These are phyloP conservation scores for Candida chauliodis DNA, from an alignment of 805 yeast species.

Conservation along the genomic window DNA sequence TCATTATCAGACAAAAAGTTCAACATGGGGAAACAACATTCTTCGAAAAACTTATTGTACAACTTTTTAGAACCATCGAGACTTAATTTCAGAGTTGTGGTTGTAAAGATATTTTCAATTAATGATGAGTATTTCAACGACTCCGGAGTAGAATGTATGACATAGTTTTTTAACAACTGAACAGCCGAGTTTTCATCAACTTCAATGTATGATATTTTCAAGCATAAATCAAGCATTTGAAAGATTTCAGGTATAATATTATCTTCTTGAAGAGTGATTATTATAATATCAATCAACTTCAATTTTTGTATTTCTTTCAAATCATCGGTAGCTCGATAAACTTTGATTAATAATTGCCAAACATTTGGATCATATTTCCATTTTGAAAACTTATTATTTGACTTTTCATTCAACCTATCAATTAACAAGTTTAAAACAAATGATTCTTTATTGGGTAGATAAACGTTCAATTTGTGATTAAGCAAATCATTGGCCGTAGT, in stretches of 20 bases:
- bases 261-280: conserved; percentile 8
- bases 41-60: conserved; percentile 23
- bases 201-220: conserved; percentile 22
- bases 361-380: conserved; percentile 42
- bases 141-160: conserved; percentile 8
- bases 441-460: conserved; percentile 51
- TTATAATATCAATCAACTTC: conserved; percentile 35
- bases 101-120: conserved; percentile 20
- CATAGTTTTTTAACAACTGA: conserved; percentile 21
- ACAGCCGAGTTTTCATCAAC: conserved; percentile 30
- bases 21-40: conserved; percentile 17
- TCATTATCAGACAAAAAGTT: conserved; percentile 6
- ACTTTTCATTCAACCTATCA: conserved; percentile 57
- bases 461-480: conserved; percentile 29
- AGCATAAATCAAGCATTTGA: conserved; percentile 15
- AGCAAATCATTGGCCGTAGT: conserved; percentile 29
- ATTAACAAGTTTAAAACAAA: conserved; percentile 59
- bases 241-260: conserved; percentile 16
- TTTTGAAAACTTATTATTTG: conserved; percentile 22
- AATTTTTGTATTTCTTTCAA: conserved; percentile 27
- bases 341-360: conserved; percentile 49
- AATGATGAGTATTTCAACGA: conserved; percentile 20
- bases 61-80: conserved; percentile 28
- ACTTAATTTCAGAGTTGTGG: conserved; percentile 20
- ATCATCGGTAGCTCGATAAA: conserved; percentile 32